These are phyloP conservation scores for Sordariomycetes sp. DNA, from an alignment of 2,329 filamentous ascomycete genomes.

Conservation along the genomic window DNA sequence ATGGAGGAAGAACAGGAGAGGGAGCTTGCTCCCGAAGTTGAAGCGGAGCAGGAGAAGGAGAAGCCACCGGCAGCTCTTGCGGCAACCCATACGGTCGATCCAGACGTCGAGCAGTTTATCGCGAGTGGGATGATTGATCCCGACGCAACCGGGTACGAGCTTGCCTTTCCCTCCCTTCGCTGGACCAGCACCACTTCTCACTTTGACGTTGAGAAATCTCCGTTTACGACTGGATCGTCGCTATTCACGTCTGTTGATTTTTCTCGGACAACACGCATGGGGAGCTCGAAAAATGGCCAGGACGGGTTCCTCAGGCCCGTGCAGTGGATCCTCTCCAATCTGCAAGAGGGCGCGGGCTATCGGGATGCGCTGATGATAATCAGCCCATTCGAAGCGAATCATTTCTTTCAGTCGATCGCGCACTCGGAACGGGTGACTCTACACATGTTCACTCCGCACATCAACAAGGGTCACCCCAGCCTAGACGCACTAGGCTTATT, in stretches of 20 bases:
- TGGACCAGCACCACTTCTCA: slow-evolving; percentile 24
- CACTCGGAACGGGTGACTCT: slow-evolving; percentile 24
- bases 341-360: background rate
- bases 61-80: slow-evolving; percentile 29
- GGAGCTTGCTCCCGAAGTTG: slow-evolving; percentile 53
- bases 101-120: slow-evolving; percentile 28
- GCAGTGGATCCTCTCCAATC: slow-evolving; percentile 38
- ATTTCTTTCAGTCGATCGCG: slow-evolving; percentile 29
- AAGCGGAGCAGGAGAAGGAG: slow-evolving; percentile 47
- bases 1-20: slow-evolving; percentile 59
- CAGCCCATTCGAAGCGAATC: slow-evolving; percentile 50
- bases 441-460: slow-evolving; percentile 39
- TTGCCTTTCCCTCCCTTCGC: slow-evolving; percentile 32
- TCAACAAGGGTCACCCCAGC: slow-evolving; percentile 20
- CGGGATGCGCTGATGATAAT: slow-evolving; percentile 34
- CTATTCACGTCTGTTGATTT: slow-evolving; percentile 42
- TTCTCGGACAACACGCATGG: slow-evolving; percentile 26
- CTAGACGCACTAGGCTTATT: slow-evolving; percentile 37
- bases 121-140: slow-evolving; percentile 21
- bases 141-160: slow-evolving; percentile 10
- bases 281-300: slow-evolving; percentile 4
- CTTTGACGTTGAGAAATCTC: slow-evolving; percentile 12
- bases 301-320: slow-evolving; percentile 42
- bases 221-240: slow-evolving; percentile 22
- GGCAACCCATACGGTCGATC: slow-evolving; percentile 27